A percentile compares a stretch with the other conserved stretches of the same genome.
Evolutionary conservation across 306 rosid genomes (phyloP).

Genomic region (Argentina anserina): DNA sequence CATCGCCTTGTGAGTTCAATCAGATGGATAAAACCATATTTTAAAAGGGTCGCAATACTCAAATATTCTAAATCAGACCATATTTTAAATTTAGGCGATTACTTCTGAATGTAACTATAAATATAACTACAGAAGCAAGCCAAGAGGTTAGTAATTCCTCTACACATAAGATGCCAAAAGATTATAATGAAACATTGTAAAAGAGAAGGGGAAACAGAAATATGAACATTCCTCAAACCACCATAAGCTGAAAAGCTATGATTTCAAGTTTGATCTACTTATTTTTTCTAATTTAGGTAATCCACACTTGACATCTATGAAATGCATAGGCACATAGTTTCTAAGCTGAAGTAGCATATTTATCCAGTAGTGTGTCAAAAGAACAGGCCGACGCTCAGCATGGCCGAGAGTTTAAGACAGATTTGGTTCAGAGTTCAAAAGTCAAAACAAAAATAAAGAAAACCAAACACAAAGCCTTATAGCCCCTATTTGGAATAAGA

Average conservation of each 20-base stretch:
- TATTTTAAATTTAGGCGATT: background rate
- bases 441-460: background rate
- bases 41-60: background rate
- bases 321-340: background rate
- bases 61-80: background rate
- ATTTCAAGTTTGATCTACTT: background rate
- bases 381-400: background rate
- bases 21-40: too few species aligned
- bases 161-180: background rate
- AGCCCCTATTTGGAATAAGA: background rate
- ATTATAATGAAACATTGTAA: background rate
- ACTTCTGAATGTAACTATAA: background rate
- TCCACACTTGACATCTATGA: background rate
- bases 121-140: background rate
- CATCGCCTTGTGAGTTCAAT: background rate
- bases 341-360: background rate
- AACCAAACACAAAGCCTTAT: background rate
- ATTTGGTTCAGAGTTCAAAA: background rate
- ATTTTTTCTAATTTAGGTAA: background rate
- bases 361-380: background rate
- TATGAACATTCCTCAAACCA: background rate
- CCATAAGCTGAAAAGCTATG: background rate
- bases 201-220: background rate
- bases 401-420: background rate
- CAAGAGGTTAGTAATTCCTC: background rate